Conservation (phyloP, 1,284 basidiomycete species). For the Tremellales sp. region DNA sequence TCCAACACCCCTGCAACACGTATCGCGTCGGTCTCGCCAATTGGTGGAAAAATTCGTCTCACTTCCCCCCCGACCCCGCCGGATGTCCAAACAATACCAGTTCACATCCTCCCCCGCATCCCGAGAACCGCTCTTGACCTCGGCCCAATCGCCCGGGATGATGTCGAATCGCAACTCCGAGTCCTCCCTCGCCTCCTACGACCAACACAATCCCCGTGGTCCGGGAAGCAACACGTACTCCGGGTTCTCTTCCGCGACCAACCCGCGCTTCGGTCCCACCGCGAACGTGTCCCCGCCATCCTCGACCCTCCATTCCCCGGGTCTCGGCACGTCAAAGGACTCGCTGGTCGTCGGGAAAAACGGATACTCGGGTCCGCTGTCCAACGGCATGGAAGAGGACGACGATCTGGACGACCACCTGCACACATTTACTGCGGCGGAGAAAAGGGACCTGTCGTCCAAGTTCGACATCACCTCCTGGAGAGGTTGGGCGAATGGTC, state of each 20-base stretch:
- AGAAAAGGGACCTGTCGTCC: constrained; percentile 31
- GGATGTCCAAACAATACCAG: constrained; percentile 11
- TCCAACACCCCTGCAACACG: no score
- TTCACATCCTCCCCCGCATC: constrained; percentile 14
- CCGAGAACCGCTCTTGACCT: constrained; percentile 33
- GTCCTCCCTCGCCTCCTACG: constrained; percentile 30
- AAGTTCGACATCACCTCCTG: constrained; percentile 48
- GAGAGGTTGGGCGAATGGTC: constrained; percentile 54
- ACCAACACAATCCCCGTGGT: constrained; percentile 17
- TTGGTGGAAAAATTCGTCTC: no score
- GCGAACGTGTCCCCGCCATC: constrained; percentile 14
- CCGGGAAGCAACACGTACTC: constrained; percentile 7
- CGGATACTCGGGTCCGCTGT: background rate
- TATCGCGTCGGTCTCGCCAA: no score
- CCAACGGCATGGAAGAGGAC: constrained; percentile 27
- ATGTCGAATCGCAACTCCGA: constrained; percentile 36
- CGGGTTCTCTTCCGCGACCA: constrained; percentile 1
- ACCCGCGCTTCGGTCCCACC: constrained; percentile 21
- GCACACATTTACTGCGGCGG: constrained; percentile 53
- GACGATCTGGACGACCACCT: constrained; percentile 54
- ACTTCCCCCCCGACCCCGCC: no score
- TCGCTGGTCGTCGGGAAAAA: constrained; percentile 5
- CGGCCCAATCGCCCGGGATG: constrained; percentile 31
- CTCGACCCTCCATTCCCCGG: background rate
- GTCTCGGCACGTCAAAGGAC: background rate